Conservation (phyloP, 345 rosid species). For the thale cress (Arabidopsis thaliana) region TAIR10.1 NC_003070.9:27701501-27702000, state of each 20-base stretch:
- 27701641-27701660: conserved; percentile 77
- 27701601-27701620: conserved; percentile 93
- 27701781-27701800: conserved; percentile 7
- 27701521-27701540: conserved; percentile 99
- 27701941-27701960: conserved; percentile 89
- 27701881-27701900: conserved; percentile 70
- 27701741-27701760: neutral
- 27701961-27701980: conserved; percentile 96
- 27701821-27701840: conserved; percentile 73
- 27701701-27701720: neutral
- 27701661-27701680: conserved; percentile 6
- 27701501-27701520: conserved; percentile 91
- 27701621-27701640: conserved; percentile 84
- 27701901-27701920: conserved; percentile 85
- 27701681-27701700: neutral
- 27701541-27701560: conserved; percentile 93
- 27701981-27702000: conserved; percentile 61
- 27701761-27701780: conserved; percentile 3
- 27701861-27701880: conserved; percentile 86
- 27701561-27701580: conserved; percentile 86
- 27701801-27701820: conserved; percentile 25
- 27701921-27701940: conserved; percentile 68
- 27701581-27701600: conserved; percentile 96
- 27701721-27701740: neutral
- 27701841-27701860: conserved; percentile 98